Percentiles rank a stretch among this genome's conserved stretches.
These are phyloP conservation scores for Monosporascus sp. DNA, from an alignment of 2,329 filamentous ascomycete genomes.

Conservation along the genomic window DNA sequence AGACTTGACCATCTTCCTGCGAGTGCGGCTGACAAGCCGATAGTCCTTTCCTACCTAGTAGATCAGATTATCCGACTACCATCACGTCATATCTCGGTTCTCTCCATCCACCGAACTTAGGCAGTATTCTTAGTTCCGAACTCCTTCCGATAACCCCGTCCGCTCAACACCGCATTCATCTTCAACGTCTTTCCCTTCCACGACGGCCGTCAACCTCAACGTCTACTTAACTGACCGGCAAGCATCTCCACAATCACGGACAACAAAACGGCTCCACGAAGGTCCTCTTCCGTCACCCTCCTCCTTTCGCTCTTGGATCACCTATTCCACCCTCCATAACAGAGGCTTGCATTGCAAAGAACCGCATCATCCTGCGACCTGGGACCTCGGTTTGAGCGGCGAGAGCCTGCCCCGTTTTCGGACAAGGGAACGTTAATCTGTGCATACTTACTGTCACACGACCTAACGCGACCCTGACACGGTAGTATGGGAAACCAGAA, in stretches of 20 bases:
- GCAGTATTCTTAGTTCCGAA: conserved; percentile 14
- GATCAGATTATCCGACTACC: conserved; percentile 15
- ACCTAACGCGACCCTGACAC: conserved; percentile 5
- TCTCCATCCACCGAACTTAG: conserved; percentile 10
- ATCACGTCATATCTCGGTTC: conserved; percentile 11
- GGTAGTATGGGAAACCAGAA: conserved; percentile 68
- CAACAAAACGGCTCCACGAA: conserved; percentile 39
- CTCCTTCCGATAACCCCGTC: conserved; percentile 21
- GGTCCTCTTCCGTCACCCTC: conserved; percentile 38
- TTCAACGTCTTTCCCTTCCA: conserved; percentile 7
- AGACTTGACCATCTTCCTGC: background rate
- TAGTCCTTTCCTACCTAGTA: background rate
- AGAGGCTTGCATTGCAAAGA: conserved; percentile 15
- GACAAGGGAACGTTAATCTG: conserved; percentile 1
- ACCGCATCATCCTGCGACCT: conserved; percentile 14
- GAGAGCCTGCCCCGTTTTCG: conserved; percentile 17
- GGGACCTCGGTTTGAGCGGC: conserved; percentile 18
- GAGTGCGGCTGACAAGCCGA: background rate
- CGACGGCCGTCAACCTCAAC: conserved; percentile 2
- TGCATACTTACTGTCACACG: background rate
- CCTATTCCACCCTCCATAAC: conserved; percentile 49
- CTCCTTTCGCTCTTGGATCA: conserved; percentile 45
- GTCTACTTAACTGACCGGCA: conserved; percentile 21
- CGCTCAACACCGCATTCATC: conserved; percentile 8
- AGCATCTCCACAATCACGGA: conserved; percentile 42